Evolutionary conservation across 169 alveolate species (phyloP).

Genomic region (Toxoplasma gondii): DNA sequence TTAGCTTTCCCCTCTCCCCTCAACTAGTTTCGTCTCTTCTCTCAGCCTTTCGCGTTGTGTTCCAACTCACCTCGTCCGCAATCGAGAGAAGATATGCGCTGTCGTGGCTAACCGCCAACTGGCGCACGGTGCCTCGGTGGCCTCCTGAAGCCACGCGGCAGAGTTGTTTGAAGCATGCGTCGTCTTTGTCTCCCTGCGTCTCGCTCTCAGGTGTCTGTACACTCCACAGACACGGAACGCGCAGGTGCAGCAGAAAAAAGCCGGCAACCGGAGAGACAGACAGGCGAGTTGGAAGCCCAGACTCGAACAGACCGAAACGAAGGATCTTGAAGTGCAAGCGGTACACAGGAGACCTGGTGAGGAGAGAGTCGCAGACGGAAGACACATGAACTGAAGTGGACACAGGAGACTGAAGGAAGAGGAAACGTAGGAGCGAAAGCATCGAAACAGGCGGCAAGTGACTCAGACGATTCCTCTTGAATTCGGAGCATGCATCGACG

Average conservation of each 20-base stretch:
- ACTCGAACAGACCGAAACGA: no score
- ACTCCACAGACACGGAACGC: not conserved
- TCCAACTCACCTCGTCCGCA: slow-evolving; percentile 41
- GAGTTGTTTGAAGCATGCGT: slow-evolving; percentile 15
- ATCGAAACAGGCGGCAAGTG: no score
- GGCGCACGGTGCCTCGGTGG: slow-evolving; percentile 41
- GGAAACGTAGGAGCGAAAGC: no score
- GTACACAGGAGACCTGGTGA: no score
- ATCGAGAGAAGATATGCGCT: slow-evolving; percentile 44
- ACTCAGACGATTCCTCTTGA: no score
- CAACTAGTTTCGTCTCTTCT: not conserved
- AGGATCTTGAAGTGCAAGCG: no score
- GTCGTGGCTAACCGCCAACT: slow-evolving; percentile 39
- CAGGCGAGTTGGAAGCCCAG: not conserved
- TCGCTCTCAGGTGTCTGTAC: not conserved
- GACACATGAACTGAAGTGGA: no score
- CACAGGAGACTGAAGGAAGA: no score
- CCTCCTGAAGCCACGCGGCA: slow-evolving; percentile 1
- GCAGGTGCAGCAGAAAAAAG: not conserved
- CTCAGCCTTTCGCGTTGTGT: not conserved
- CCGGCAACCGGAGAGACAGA: not conserved
- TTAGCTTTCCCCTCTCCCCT: not conserved
- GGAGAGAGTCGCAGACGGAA: no score
- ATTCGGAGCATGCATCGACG: no score
- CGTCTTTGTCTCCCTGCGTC: not conserved